These are phyloP conservation scores for Penicillium manginii DNA, from an alignment of 495 filamentous ascomycete species.

Conservation along the genomic window DNA sequence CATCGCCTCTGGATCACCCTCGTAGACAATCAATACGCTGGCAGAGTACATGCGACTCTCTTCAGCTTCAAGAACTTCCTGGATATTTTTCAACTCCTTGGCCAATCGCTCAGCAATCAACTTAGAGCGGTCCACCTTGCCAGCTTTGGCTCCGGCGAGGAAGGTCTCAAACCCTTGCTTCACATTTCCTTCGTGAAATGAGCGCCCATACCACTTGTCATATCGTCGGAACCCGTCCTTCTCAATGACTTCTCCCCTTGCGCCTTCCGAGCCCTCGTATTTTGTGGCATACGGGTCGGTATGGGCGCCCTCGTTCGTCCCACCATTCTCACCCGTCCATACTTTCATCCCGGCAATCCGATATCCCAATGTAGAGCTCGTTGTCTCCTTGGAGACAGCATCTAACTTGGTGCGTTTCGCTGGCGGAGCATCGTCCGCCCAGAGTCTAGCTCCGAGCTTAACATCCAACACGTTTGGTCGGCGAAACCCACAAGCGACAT, in stretches of 20 bases:
- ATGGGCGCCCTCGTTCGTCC: constrained; percentile 40
- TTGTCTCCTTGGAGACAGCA: constrained; percentile 76
- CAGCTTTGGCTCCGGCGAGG: constrained; percentile 66
- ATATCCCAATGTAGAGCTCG: constrained; percentile 78
- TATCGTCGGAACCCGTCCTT: constrained; percentile 71
- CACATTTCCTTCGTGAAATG: constrained; percentile 71
- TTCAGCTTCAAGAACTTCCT: constrained; percentile 66
- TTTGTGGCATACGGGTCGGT: constrained; percentile 49
- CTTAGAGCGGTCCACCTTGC: constrained; percentile 51
- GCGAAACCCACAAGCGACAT: constrained; percentile 78
- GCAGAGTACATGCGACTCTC: constrained; percentile 95
- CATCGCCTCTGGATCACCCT: constrained; percentile 78
- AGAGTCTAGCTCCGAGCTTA: constrained; percentile 85
- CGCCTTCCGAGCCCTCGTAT: constrained; percentile 42
- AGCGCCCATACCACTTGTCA: constrained; percentile 85
- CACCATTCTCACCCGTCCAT: constrained; percentile 67
- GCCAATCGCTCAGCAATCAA: constrained; percentile 66
- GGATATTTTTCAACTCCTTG: constrained; percentile 66
- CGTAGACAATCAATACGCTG: constrained; percentile 88
- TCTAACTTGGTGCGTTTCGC: constrained; percentile 82
- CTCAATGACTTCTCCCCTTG: constrained; percentile 41
- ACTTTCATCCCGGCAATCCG: constrained; percentile 94
- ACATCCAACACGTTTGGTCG: constrained; percentile 93
- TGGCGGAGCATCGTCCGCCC: constrained; percentile 78
- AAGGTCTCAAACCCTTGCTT: constrained; percentile 75